Conservation (phyloP, 225 moss, liverwort and hornwort species). For the Physcomitrellopsis africana region DNA sequence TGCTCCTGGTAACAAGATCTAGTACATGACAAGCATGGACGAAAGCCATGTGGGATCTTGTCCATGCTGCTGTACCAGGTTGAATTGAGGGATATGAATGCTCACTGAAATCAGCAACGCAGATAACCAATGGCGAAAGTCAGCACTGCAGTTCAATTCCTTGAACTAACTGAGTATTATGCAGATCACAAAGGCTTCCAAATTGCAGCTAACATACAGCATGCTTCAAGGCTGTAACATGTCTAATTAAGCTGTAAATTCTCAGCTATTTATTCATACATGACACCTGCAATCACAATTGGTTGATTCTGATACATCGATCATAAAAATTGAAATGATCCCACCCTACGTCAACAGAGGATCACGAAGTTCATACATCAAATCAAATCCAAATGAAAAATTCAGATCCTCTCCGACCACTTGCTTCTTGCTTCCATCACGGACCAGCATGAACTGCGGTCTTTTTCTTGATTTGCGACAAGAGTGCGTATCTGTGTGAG, state of each 20-base stretch:
- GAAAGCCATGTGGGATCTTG: conserved; percentile 38
- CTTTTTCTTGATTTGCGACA: too few relatives aligned
- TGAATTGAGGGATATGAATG: conserved; percentile 11
- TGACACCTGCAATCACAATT: not conserved
- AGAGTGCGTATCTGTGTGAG: too few relatives aligned
- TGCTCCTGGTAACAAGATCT: conserved; percentile 48
- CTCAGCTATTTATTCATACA: not conserved
- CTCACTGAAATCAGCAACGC: conserved; percentile 21
- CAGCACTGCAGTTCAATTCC: not conserved
- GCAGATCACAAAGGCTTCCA: not conserved
- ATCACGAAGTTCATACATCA: too few relatives aligned
- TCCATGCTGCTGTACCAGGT: conserved; percentile 33
- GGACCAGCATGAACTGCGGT: too few relatives aligned
- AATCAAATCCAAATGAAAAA: too few relatives aligned
- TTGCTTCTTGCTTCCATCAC: too few relatives aligned
- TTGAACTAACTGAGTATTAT: not conserved
- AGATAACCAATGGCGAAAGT: not conserved
- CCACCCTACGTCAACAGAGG: too few relatives aligned
- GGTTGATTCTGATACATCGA: not conserved
- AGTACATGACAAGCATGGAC: conserved; percentile 39
- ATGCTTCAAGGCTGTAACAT: not conserved
- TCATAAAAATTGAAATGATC: too few relatives aligned
- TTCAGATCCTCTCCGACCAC: too few relatives aligned
- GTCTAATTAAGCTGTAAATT: not conserved
- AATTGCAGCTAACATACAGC: not conserved